Evolutionary conservation across 768 basidiomycete genomes (phyloP), one percentile per base, ranked within the genome.

Genomic region (Mycena kentingensis): DNA sequence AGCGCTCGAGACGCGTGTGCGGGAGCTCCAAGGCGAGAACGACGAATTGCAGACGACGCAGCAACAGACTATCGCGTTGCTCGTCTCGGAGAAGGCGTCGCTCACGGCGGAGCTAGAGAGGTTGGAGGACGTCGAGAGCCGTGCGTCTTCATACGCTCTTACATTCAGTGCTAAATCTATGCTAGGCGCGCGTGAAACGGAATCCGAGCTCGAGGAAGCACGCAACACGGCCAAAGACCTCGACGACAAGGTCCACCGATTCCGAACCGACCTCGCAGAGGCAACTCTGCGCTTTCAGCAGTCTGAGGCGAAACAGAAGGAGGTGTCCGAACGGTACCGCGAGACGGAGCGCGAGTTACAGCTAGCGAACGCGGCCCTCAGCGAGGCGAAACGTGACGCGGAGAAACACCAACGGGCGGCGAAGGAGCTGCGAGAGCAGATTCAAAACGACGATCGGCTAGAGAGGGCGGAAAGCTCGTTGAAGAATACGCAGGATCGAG

Each of bases 321-420:
- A 81, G 31, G 60, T 85, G 19, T 65, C 69, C 4, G 85, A 81
- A 22, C 73, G 69, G 51, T 75, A 64, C 55, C 75, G 81, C 49
- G 85, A 87, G 19, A 77, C 84, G 92, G 91, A 93, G 66, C 84
- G 88, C 16, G 84, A 92, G 63, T 71, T 91, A 10, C 87, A 90
- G 54, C 71, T 83, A 34, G 73, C 78, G n/a, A 81, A 77, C 54
- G 78, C 76, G 0, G 74, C 80, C 3, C 64, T 80, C 6, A 70
- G 74, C 37, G 83, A 85, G 31, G 67, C 81, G 27, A 80, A 77
- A 43, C 70, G 76, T 32, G 76, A 83, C 53, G 76, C 79, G 4
- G 79, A 80, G 43, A 77, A 79, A 41, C 75, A 77, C 55, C 77
- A 79, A 53, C 77, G 82, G 38, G 75, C 80, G 49, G 76, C 85